Percentiles rank a stretch among this genome's conserved stretches.
Conservation (phyloP, 441 rosid species). For the Hura crepitans region DNA sequence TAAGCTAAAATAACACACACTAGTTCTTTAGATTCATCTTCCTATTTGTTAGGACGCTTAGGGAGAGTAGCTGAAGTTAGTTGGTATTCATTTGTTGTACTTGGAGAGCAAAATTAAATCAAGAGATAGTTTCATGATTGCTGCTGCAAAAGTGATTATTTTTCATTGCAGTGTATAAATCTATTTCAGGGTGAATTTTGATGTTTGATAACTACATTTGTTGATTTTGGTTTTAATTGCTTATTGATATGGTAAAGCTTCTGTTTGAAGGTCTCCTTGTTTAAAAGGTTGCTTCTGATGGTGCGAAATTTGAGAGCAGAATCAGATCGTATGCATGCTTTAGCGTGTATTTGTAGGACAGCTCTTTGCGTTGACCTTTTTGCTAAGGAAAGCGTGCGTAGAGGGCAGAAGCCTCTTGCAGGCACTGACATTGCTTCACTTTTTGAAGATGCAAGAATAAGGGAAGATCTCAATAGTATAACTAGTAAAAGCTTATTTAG, state of each 20-base stretch:
- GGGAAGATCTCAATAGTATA: slow-evolving; percentile 79
- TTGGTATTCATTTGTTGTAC: background rate
- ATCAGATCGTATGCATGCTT: slow-evolving; percentile 98
- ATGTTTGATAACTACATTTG: background rate
- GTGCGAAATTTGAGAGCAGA: slow-evolving; percentile 97
- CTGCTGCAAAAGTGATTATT: background rate
- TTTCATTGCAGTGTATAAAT: background rate
- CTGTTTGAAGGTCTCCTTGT: slow-evolving; percentile 77
- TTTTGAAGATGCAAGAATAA: slow-evolving; percentile 84
- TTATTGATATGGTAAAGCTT: slow-evolving; percentile 25
- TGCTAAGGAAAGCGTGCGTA: slow-evolving; percentile 91
- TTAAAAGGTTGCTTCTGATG: slow-evolving; percentile 93
- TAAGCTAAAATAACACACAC: background rate
- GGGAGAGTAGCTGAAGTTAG: background rate
- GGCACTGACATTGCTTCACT: slow-evolving; percentile 98
- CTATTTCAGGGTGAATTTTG: background rate
- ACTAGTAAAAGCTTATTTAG: slow-evolving; percentile 86
- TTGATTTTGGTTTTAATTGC: slow-evolving; percentile 6
- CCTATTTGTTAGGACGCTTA: background rate
- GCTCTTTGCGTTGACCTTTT: slow-evolving; percentile 98
- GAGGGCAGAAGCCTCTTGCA: slow-evolving; percentile 97
- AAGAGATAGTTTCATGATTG: background rate
- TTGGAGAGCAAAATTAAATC: background rate
- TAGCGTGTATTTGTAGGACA: slow-evolving; percentile 96
- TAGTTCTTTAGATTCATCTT: background rate